Conservation (phyloP, 768 basidiomycete genomes). For the Wakefieldia striispora region DNA sequence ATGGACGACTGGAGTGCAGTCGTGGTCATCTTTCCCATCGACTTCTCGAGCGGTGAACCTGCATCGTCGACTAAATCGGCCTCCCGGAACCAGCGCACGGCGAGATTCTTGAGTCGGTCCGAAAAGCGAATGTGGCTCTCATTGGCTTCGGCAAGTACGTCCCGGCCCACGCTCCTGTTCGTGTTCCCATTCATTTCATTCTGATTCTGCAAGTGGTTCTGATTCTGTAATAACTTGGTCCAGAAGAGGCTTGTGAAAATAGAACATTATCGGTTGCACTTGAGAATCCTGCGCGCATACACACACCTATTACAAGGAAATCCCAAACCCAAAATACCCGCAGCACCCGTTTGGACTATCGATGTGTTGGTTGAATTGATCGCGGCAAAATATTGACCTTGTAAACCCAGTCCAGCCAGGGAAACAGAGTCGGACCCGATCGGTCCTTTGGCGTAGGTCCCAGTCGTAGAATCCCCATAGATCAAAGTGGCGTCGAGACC, state of each 20-base stretch:
- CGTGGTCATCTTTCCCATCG: constrained; percentile 11
- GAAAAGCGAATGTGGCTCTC: constrained; percentile 4
- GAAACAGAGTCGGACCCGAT: constrained; percentile 59
- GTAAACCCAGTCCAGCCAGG: constrained; percentile 50
- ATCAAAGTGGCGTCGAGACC: constrained; percentile 47
- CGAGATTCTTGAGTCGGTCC: constrained; percentile 11
- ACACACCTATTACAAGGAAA: constrained; percentile 69
- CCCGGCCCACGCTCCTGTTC: neutral
- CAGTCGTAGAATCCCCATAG: constrained; percentile 73
- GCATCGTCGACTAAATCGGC: neutral
- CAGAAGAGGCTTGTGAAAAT: constrained; percentile 42
- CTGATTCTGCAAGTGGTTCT: neutral
- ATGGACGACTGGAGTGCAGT: constrained; percentile 42
- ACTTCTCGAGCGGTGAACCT: constrained; percentile 1
- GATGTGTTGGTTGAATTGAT: constrained; percentile 69
- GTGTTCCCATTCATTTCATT: neutral
- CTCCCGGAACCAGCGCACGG: constrained; percentile 19
- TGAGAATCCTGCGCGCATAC: constrained; percentile 3
- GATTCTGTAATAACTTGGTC: constrained; percentile 35
- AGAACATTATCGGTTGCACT: too few species aligned
- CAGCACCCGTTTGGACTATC: constrained; percentile 50
- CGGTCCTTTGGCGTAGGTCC: constrained; percentile 63
- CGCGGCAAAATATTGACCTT: constrained; percentile 60
- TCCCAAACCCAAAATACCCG: constrained; percentile 73
- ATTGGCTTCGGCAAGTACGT: neutral